Percentiles rank a stretch among this genome's conserved stretches.
phyloP scores from a whole-genome alignment of 768 basidiomycete species.

The Boletus fagicola region DNA sequence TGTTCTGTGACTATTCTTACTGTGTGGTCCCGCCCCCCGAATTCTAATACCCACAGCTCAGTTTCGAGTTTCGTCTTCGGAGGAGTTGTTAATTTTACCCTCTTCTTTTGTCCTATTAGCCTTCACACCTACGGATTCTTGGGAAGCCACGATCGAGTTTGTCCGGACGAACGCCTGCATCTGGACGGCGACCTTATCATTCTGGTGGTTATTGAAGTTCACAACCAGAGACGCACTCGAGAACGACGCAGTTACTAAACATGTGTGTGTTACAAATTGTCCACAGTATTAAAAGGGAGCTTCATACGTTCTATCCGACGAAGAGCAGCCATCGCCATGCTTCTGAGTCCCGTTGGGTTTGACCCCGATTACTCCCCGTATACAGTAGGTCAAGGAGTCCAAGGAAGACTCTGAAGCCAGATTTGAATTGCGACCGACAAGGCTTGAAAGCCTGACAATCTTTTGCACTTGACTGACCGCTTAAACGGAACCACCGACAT shows the following conservation, averaged over 20 bases:
- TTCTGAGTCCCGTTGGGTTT: no score
- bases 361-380: no score
- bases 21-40: no score
- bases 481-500: conserved; percentile 2
- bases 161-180: no score
- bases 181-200: neutral
- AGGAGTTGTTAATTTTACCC: neutral
- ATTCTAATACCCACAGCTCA: neutral
- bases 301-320: no score
- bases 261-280: neutral
- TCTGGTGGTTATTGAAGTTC: neutral
- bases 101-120: neutral
- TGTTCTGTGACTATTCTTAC: no score
- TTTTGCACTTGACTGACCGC: neutral
- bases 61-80: neutral
- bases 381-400: no score
- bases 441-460: neutral
- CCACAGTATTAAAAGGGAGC: neutral
- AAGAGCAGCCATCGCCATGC: no score
- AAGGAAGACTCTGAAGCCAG: neutral
- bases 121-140: neutral
- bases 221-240: neutral
- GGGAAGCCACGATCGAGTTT: neutral
- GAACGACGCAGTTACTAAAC: neutral
- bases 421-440: neutral